A percentile compares a stretch with the other conserved stretches of the same genome.
Evolutionary conservation across 2,329 filamentous ascomycete species (phyloP).

Genomic region (Lachnellula willkommii): DNA sequence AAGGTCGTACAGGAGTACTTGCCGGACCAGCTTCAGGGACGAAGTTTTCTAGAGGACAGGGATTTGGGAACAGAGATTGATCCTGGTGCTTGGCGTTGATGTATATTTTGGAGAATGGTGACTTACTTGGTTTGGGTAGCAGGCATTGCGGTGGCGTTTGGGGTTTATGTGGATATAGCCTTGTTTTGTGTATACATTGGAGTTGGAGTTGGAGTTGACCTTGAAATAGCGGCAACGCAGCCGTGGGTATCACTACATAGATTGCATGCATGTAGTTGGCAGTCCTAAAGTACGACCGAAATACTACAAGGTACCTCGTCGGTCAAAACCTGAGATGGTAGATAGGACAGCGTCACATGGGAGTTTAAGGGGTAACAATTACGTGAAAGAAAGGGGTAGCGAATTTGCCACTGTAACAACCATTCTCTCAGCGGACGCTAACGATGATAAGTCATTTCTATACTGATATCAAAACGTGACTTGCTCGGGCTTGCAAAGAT

Average conservation of each 20-base stretch:
- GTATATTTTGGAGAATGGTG: neutral
- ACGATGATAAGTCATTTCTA: too few species aligned
- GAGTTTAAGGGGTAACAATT: too few species aligned
- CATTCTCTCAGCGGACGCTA: too few species aligned
- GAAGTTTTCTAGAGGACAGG: conserved; percentile 70
- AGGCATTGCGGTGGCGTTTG: conserved; percentile 16
- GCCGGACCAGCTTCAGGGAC: conserved; percentile 67
- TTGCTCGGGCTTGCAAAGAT: too few species aligned
- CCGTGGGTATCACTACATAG: neutral
- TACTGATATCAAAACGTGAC: too few species aligned
- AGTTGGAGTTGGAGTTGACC: neutral
- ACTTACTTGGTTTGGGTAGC: neutral
- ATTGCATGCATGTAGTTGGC: too few species aligned
- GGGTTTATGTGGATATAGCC: neutral
- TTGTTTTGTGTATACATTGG: neutral
- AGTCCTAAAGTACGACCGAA: too few species aligned
- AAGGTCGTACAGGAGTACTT: conserved; percentile 83
- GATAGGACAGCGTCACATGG: too few species aligned
- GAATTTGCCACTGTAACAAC: too few species aligned
- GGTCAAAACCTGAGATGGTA: too few species aligned
- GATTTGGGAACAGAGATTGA: conserved; percentile 79
- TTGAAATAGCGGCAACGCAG: neutral
- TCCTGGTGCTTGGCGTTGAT: conserved; percentile 36
- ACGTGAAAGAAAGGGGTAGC: too few species aligned
- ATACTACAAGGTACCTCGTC: too few species aligned